Conservation (phyloP, 805 yeast species). For the Ogataea allantospora region DNA sequence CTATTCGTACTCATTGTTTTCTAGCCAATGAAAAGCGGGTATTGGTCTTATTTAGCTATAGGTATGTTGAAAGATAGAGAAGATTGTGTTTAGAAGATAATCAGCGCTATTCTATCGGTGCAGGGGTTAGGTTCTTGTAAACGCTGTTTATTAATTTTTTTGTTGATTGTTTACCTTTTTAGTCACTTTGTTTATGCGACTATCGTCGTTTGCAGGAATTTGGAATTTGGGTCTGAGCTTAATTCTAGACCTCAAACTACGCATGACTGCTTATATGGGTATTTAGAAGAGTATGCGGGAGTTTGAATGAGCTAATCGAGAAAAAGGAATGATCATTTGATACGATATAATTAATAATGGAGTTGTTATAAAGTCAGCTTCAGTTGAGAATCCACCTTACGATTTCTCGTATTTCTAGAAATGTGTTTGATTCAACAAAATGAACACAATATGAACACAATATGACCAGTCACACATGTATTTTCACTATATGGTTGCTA, state of each 20-base stretch:
- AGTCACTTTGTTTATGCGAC: slow-evolving; percentile 13
- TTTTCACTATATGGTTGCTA: background rate
- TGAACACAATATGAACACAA: background rate
- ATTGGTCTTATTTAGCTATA: slow-evolving; percentile 9
- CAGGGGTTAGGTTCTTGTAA: slow-evolving; percentile 4
- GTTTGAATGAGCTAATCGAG: too few relatives aligned
- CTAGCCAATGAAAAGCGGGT: slow-evolving; percentile 22
- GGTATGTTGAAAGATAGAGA: slow-evolving; percentile 3
- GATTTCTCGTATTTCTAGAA: too few relatives aligned
- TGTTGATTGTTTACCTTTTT: slow-evolving; percentile 20
- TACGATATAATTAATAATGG: too few relatives aligned
- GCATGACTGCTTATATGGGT: too few relatives aligned
- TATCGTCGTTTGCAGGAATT: slow-evolving; percentile 2
- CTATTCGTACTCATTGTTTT: slow-evolving; percentile 18
- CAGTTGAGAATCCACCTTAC: too few relatives aligned
- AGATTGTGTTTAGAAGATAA: slow-evolving; percentile 2
- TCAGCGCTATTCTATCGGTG: slow-evolving; percentile 8
- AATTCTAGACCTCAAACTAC: too few relatives aligned
- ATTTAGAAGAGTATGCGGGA: too few relatives aligned
- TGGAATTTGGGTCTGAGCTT: background rate
- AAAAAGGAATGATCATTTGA: too few relatives aligned
- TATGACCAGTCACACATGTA: background rate
- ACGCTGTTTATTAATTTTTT: slow-evolving; percentile 11
- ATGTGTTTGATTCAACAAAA: too few relatives aligned
- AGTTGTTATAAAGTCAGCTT: too few relatives aligned